A percentile compares a stretch with the other conserved stretches of the same genome.
Evolutionary conservation across 2,329 filamentous ascomycete genomes (phyloP).

Genomic region (Nothopassalora personata): DNA sequence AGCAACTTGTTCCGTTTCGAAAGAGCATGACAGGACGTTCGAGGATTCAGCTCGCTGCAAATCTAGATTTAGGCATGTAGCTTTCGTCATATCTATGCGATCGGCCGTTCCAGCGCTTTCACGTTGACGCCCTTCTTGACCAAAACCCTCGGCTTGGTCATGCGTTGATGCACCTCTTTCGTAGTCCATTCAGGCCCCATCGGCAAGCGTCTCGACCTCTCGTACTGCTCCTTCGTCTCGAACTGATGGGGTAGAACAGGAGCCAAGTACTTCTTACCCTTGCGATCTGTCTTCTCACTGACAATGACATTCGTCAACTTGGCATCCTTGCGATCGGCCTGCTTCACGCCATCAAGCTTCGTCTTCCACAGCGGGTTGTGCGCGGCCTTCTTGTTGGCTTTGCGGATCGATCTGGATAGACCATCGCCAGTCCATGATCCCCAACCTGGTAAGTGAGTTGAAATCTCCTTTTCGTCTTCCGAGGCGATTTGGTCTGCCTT

Average conservation of each 20-base stretch:
- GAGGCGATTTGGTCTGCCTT: slow-evolving; percentile 67
- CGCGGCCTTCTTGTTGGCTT: slow-evolving; percentile 49
- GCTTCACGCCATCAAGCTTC: slow-evolving; percentile 63
- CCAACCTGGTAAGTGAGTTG: slow-evolving; percentile 89
- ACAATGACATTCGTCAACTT: slow-evolving; percentile 83
- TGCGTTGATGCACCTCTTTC: slow-evolving; percentile 88
- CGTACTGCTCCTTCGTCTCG: slow-evolving; percentile 82
- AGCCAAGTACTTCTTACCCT: slow-evolving; percentile 87
- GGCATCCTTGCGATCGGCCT: slow-evolving; percentile 71
- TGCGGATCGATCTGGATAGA: slow-evolving; percentile 64
- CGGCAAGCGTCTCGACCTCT: slow-evolving; percentile 77
- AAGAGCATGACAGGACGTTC: no score
- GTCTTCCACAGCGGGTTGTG: slow-evolving; percentile 52
- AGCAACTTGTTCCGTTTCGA: no score
- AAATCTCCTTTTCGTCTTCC: slow-evolving; percentile 76
- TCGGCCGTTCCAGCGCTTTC: slow-evolving; percentile 76
- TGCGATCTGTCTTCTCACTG: slow-evolving; percentile 83
- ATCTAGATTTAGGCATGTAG: no score
- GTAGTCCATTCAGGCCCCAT: slow-evolving; percentile 93
- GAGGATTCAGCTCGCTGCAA: no score
- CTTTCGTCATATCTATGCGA: slow-evolving; percentile 38
- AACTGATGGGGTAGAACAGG: slow-evolving; percentile 81
- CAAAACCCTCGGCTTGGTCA: slow-evolving; percentile 81
- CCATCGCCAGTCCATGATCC: slow-evolving; percentile 86
- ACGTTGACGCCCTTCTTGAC: slow-evolving; percentile 82